Conservation (phyloP, 129 eudicot genomes). For the Dittrichia graveolens region DNA sequence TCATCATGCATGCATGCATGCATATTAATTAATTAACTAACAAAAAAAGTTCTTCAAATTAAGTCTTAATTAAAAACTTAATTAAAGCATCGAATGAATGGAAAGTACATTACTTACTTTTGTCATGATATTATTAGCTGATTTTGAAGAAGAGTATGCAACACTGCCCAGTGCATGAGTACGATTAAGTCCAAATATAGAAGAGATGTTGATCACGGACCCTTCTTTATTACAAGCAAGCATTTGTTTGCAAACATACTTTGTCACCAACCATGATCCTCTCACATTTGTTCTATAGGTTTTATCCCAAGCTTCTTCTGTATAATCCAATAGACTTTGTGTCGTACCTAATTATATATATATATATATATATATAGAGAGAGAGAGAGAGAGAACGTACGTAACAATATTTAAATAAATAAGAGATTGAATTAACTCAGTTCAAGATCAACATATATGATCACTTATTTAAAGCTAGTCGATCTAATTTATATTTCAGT, state of each 20-base stretch:
- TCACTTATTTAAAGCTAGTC: no score
- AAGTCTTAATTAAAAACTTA: no score
- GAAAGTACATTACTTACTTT: constrained; percentile 26
- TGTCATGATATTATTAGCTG: constrained; percentile 20
- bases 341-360: no score
- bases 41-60: no score
- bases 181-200: constrained; percentile 29
- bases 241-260: constrained; percentile 38
- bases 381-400: no score
- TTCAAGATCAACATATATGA: no score
- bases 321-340: constrained; percentile 21
- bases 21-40: not conserved
- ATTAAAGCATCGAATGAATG: no score
- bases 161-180: constrained; percentile 23
- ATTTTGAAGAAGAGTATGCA: constrained; percentile 38
- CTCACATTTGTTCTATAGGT: constrained; percentile 33
- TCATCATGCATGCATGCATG: no score
- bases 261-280: constrained; percentile 53
- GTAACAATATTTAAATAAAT: no score
- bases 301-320: constrained; percentile 44
- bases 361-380: no score
- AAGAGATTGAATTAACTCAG: no score
- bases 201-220: constrained; percentile 44
- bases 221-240: constrained; percentile 28
- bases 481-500: no score